Conservation (phyloP, 768 basidiomycete genomes). For the Mycena belliarum region DNA sequence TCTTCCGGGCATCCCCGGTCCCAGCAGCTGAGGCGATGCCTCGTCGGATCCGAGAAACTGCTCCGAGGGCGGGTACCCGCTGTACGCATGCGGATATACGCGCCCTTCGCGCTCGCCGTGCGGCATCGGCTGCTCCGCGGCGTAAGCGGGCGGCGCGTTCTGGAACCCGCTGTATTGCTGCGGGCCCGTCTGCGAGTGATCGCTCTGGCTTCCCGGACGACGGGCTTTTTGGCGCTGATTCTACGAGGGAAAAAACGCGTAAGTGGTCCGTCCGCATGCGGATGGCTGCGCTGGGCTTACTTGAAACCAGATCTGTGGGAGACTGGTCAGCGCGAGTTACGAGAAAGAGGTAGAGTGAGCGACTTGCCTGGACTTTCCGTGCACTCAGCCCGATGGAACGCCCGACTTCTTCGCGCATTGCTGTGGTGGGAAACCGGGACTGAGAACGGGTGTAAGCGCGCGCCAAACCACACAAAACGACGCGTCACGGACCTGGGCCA, state of each 20-base stretch:
- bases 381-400: constrained; percentile 86
- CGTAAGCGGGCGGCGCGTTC: constrained; percentile 38
- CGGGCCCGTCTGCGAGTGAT: constrained; percentile 50
- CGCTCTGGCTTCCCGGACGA: constrained; percentile 66
- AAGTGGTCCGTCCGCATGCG: constrained; percentile 23
- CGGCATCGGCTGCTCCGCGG: constrained; percentile 22
- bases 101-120: constrained; percentile 15
- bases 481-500: constrained; percentile 69
- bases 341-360: constrained; percentile 5
- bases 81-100: constrained; percentile 16
- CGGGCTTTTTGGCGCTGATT: constrained; percentile 88
- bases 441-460: constrained; percentile 29
- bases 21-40: constrained; percentile 43
- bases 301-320: constrained; percentile 84
- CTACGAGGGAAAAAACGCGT: constrained; percentile 38
- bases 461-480: constrained; percentile 9
- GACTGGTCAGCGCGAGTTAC: constrained; percentile 15
- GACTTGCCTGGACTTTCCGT: constrained; percentile 83
- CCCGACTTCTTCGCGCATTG: constrained; percentile 86
- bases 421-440: constrained; percentile 89
- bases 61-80: constrained; percentile 30
- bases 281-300: constrained; percentile 44
- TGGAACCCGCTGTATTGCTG: constrained; percentile 68
- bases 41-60: constrained; percentile 34
- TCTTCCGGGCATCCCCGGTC: constrained; percentile 61